A percentile compares a stretch with the other conserved stretches of the same genome.
Conservation (phyloP, 345 rosid species). For the Eutrema yunnanense region DNA sequence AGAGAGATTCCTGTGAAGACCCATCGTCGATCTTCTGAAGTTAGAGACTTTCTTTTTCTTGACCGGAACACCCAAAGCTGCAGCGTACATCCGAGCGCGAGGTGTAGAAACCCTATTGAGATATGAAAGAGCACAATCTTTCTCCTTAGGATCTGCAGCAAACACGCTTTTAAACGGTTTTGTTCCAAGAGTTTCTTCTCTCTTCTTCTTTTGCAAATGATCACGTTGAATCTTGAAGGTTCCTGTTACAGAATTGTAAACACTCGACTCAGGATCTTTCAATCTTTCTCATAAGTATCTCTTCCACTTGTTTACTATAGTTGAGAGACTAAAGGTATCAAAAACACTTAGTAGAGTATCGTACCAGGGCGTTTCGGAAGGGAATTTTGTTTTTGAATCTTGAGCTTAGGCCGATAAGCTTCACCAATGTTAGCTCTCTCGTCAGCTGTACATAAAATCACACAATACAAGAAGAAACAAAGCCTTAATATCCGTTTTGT, state of each 20-base stretch:
- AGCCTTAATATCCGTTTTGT: too few species aligned
- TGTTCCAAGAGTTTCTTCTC: not conserved
- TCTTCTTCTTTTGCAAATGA: slow-evolving; percentile 35
- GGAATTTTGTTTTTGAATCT: slow-evolving; percentile 3
- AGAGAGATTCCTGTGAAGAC: not conserved
- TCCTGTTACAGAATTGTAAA: slow-evolving; percentile 33
- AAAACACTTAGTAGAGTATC: not conserved
- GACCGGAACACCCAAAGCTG: slow-evolving; percentile 23
- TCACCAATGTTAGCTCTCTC: not conserved
- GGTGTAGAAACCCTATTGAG: slow-evolving; percentile 17
- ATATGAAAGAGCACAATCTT: slow-evolving; percentile 40
- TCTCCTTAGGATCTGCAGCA: slow-evolving; percentile 3
- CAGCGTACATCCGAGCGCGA: slow-evolving; percentile 28
- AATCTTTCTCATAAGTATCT: not conserved
- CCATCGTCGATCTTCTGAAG: not conserved
- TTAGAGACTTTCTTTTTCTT: not conserved
- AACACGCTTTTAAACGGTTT: slow-evolving; percentile 11
- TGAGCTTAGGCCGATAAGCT: not conserved
- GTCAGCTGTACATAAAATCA: slow-evolving; percentile 11
- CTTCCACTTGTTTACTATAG: not conserved
- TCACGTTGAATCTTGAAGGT: slow-evolving; percentile 3
- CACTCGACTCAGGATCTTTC: not conserved
- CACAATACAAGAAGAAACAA: not conserved
- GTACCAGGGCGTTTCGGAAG: slow-evolving; percentile 6
- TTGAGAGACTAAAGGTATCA: not conserved